Conservation (phyloP, 495 filamentous ascomycete genomes). For the Annulohypoxylon stygium region DNA sequence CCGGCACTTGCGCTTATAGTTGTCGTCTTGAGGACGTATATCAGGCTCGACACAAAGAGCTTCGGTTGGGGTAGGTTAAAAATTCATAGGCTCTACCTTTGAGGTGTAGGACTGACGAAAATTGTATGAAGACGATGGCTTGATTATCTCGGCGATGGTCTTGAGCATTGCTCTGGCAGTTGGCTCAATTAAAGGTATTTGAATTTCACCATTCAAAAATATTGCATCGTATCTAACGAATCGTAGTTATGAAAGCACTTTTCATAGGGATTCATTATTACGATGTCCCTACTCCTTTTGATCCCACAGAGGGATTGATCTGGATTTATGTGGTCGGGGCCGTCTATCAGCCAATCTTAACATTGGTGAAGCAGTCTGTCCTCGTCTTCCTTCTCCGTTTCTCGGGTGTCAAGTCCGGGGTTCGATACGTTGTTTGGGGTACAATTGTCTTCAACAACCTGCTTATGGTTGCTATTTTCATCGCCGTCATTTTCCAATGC, state of each 20-base stretch:
- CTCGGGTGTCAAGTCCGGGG: conserved; percentile 53
- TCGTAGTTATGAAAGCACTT: conserved; percentile 54
- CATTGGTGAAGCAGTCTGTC: conserved; percentile 63
- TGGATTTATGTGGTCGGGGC: conserved; percentile 61
- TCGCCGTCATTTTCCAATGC: conserved; percentile 66
- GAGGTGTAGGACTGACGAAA: not conserved
- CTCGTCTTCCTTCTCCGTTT: conserved; percentile 64
- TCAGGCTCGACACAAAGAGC: conserved; percentile 37
- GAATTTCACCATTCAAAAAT: not conserved
- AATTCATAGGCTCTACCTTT: not conserved
- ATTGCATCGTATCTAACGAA: conserved; percentile 13
- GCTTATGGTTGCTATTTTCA: conserved; percentile 59
- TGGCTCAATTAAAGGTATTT: conserved; percentile 34
- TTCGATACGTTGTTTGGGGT: conserved; percentile 35
- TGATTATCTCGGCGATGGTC: conserved; percentile 29
- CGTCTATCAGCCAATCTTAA: conserved; percentile 67
- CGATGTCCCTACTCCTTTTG: conserved; percentile 52
- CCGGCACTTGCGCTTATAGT: conserved; percentile 39
- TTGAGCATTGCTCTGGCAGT: conserved; percentile 30
- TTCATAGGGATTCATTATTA: conserved; percentile 57
- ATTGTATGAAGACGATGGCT: conserved; percentile 33
- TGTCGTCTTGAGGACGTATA: conserved; percentile 40
- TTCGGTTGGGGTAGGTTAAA: conserved; percentile 44
- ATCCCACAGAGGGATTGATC: conserved; percentile 41
- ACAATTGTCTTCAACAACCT: conserved; percentile 54